Evolutionary conservation across 163 green algal genomes (phyloP), one percentile per base, ranked within the genome.

Genomic region (Scenedesmus sp.): DNA sequence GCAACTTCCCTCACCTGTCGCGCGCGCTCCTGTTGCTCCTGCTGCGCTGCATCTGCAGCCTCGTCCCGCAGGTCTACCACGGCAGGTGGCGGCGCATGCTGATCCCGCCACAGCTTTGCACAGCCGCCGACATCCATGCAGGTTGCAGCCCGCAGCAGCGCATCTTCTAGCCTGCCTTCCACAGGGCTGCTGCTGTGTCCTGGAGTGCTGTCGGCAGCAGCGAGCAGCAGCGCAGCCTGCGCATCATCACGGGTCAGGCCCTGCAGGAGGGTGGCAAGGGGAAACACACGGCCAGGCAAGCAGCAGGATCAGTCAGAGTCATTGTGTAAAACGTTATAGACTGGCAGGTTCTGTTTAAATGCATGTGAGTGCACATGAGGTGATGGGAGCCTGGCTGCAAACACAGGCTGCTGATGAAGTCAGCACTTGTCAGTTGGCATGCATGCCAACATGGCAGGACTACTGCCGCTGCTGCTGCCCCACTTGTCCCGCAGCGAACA

Each of bases 171-270:
- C 59, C 57, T n/a, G 54, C 54, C 67, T 46, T 46, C 34, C 34
- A 46, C 34, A 46, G 34, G 34, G 34, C 34, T 46, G 34, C 34
- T 46, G 34, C 34, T 46, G 34, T 46, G 0, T 0, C 34, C 34
- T 46, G 34, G 34, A 1, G 34, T 46, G 34, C 86, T 67, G 26
- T 67, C 84, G 5, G 18, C 26, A 4, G 34, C 54, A 64, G 64
- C 86, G 15, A 84, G 52, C 86, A 84, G 86, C 34, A 89, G 73
- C 23, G 73, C 73, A 7, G 73, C 73, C 73, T 54, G 73, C 6
- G 73, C 73, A 54, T 82, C 73, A 0, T 15, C 73, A 55, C 73
- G 73, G 6, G 6, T 34, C 4, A 88, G 60, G 3, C 84, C 84
- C n/a, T 89, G 84, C 60, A 23, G 62, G 9, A 10, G 15, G 34